phyloP scores from a whole-genome alignment of 2,329 filamentous ascomycete species.

The Aspergillus fumigatiaffinis region DNA sequence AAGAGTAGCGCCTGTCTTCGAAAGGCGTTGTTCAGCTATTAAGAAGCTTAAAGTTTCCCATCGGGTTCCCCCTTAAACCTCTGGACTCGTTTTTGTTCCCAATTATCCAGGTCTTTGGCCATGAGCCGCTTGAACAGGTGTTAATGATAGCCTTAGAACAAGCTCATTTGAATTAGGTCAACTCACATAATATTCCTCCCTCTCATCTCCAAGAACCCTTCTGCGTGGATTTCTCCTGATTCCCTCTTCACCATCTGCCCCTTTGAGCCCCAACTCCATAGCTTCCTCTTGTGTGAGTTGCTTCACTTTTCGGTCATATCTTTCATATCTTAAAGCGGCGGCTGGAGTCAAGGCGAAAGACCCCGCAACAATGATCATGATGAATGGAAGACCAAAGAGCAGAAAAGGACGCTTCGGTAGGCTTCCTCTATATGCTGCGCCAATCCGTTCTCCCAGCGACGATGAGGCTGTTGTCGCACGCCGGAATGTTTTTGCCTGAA shows the following conservation, averaged over 20 bases:
- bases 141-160: conserved; percentile 11
- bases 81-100: conserved; percentile 95
- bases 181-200: conserved; percentile 47
- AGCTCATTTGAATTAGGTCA: neutral
- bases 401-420: conserved; percentile 81
- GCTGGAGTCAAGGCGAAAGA: conserved; percentile 94
- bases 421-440: conserved; percentile 69
- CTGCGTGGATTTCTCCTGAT: conserved; percentile 50
- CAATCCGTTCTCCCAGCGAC: conserved; percentile 64
- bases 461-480: conserved; percentile 45
- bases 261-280: conserved; percentile 68
- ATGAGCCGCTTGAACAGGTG: conserved; percentile 60
- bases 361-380: conserved; percentile 81
- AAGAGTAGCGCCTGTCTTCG: neutral
- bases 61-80: conserved; percentile 86
- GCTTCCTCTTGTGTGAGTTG: conserved; percentile 83
- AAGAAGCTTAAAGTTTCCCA: conserved; percentile 60
- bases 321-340: conserved; percentile 89
- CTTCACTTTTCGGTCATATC: conserved; percentile 83
- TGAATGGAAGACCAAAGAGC: conserved; percentile 90
- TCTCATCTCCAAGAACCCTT: conserved; percentile 40
- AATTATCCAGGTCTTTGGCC: conserved; percentile 87
- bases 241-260: conserved; percentile 71
- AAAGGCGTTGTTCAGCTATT: neutral
- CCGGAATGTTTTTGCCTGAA: conserved; percentile 68